A percentile compares a stretch with the other conserved stretches of the same genome.
These are phyloP conservation scores for Clonostachys rosea DNA, from an alignment of 2,329 filamentous ascomycete species.

Conservation along the genomic window DNA sequence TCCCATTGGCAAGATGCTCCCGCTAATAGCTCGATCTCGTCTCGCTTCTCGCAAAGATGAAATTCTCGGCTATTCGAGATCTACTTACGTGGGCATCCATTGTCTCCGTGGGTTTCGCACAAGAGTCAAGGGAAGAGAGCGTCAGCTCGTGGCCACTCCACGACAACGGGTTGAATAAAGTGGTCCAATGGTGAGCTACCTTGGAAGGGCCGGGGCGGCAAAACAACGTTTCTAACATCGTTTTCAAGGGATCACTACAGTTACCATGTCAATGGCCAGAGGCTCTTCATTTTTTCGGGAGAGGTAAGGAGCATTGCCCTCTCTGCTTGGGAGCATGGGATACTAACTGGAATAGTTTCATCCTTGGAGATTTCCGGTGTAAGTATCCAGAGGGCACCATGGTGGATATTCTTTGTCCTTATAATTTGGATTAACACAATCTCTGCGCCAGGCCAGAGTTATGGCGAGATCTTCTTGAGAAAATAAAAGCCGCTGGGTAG, in stretches of 20 bases:
- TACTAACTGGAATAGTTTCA: conserved; percentile 23
- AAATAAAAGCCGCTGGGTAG: conserved; percentile 33
- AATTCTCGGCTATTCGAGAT: too few species aligned
- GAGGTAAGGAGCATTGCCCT: conserved; percentile 17
- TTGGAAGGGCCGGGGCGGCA: neutral
- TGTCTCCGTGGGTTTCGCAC: too few species aligned
- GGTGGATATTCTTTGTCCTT: neutral
- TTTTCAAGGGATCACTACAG: conserved; percentile 32
- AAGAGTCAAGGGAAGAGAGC: too few species aligned
- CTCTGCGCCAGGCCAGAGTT: conserved; percentile 12
- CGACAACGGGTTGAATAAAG: conserved; percentile 20
- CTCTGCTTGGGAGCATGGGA: neutral
- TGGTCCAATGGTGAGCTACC: conserved; percentile 20
- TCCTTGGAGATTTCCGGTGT: conserved; percentile 36
- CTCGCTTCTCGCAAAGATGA: too few species aligned
- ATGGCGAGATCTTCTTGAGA: conserved; percentile 34
- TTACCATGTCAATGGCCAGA: conserved; percentile 30
- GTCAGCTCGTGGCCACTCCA: conserved; percentile 14
- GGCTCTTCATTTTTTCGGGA: conserved; percentile 35
- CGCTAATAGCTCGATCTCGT: too few species aligned
- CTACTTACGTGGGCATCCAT: too few species aligned
- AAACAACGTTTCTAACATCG: neutral
- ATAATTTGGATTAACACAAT: neutral
- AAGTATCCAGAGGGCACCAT: conserved; percentile 5
- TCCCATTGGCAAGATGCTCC: too few species aligned